Evolutionary conservation across 148 eudicot species (phyloP), one percentile per base, ranked within the genome.

Genomic region (Arbutus unedo): DNA sequence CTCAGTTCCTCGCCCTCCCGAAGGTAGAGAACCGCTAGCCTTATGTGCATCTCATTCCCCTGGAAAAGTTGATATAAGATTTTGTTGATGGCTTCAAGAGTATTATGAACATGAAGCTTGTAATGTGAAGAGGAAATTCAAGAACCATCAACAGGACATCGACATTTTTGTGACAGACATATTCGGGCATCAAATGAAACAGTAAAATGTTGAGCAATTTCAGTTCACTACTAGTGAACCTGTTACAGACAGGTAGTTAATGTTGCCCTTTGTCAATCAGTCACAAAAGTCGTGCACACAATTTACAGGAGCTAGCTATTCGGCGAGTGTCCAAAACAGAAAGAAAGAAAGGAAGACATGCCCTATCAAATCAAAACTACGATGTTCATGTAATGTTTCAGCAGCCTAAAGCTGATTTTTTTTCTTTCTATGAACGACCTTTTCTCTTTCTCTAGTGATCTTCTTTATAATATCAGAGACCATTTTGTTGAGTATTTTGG

Each of bases 31-130:
- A 87, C 89, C 13, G 92, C 92, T 84, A 49, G 89, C 83, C 91
- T 88, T 85, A 90, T 87, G 66, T 90, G 89, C 92, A 90, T 60
- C 85, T 90, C 92, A 81, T 88, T 90, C 3, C 91, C 92, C 92
- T 90, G 82, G 9, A 11, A 79, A 68, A 70, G 10, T 66, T 60
- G 43, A 56, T 23, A 4, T 16, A 59, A 56, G 18, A 77, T 54
- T 11, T 44, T 82, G 0, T 74, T 66, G 41, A 70, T n/a, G 5
- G 70, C 74, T 48, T 2, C 57, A 66, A 18, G 38, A 14, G 51
- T 77, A 54, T 19, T 31, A 66, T 18, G 53, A 80, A 31, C 38
- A 51, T 6, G 21, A 16, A 67, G 41, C 47, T 50, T 68, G 59
- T 41, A 64, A 66, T 31, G 9, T 51, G 48, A 38, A 80, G n/a